These are phyloP conservation scores for Heliamphora ciliata DNA, from an alignment of 179 eudicot genomes.

Conservation along the genomic window DNA sequence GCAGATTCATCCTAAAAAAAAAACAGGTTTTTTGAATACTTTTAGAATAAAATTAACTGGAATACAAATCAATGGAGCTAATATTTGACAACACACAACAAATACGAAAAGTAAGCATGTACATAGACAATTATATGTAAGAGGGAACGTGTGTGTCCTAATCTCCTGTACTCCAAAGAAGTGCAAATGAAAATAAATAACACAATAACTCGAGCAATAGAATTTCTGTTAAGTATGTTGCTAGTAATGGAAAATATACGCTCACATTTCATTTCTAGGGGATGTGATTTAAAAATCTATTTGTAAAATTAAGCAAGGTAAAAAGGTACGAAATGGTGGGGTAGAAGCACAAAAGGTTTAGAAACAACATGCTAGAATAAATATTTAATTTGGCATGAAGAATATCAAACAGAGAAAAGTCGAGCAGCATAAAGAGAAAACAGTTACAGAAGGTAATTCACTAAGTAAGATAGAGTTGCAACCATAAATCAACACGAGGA, in stretches of 20 bases:
- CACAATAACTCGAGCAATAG: not conserved
- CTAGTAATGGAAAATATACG: not conserved
- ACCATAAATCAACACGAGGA: not conserved
- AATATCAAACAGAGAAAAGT: not conserved
- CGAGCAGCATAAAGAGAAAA: not conserved
- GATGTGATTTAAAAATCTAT: not conserved
- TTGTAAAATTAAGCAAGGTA: not conserved
- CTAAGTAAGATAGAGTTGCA: not conserved
- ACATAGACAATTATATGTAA: no score
- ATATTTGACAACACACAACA: not conserved
- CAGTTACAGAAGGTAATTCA: not conserved
- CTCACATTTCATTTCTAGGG: not conserved
- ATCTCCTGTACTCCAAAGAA: no score
- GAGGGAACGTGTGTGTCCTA: not conserved
- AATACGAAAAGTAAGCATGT: not conserved
- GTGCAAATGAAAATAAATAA: not conserved
- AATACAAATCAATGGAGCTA: not conserved
- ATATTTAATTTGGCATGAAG: not conserved
- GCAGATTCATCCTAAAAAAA: slow-evolving; percentile 79
- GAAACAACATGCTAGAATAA: not conserved
- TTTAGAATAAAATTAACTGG: not conserved
- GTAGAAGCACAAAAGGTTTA: not conserved
- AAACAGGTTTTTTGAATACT: slow-evolving; percentile 10
- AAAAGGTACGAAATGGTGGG: not conserved
- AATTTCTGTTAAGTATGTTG: not conserved